These are phyloP conservation scores for Penicillium sp. DNA, from an alignment of 2,329 filamentous ascomycete genomes.

Conservation along the genomic window DNA sequence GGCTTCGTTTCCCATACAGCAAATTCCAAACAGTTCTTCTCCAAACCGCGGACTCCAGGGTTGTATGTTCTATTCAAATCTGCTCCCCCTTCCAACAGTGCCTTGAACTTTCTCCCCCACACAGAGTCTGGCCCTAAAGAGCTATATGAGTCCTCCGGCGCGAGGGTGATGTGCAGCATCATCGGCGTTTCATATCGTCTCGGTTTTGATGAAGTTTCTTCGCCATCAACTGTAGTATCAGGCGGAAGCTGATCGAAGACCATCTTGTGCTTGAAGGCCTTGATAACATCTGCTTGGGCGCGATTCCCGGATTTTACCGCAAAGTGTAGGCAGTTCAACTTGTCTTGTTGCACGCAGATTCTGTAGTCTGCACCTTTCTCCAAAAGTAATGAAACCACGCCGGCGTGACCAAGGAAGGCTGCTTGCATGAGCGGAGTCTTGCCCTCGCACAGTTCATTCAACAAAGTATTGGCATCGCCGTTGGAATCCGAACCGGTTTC, in stretches of 20 bases:
- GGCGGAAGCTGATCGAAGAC: not conserved
- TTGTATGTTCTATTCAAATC: not conserved
- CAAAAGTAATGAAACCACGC: not conserved
- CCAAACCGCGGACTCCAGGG: not conserved
- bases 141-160: not conserved
- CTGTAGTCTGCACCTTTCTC: not conserved
- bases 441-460: not conserved
- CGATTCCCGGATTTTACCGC: not conserved
- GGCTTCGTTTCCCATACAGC: not conserved
- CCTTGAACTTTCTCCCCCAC: not conserved
- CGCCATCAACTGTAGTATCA: not conserved
- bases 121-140: not conserved
- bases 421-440: conserved; percentile 5
- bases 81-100: not conserved
- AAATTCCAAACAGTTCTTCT: not conserved
- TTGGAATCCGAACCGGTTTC: not conserved
- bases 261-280: not conserved
- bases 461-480: not conserved
- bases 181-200: not conserved
- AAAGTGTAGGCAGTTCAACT: conserved; percentile 1
- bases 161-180: not conserved
- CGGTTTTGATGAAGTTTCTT: not conserved
- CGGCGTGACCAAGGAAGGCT: not conserved
- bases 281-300: not conserved
- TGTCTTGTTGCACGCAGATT: not conserved